Evolutionary conservation across 2,329 filamentous ascomycete species (phyloP).

Genomic region (Epichloe uncinata): DNA sequence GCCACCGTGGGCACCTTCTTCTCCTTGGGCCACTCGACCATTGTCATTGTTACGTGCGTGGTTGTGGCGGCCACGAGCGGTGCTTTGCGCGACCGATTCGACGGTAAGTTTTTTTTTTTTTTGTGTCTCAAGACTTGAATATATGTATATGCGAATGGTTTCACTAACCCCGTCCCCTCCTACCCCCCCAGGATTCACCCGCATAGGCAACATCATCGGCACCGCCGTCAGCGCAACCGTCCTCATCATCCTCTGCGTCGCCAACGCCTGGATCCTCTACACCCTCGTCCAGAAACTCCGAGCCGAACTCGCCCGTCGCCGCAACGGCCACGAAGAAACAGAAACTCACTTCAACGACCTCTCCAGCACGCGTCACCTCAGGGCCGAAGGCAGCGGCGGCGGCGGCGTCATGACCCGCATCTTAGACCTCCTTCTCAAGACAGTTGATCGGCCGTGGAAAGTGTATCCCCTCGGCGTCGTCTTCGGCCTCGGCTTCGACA

Average conservation of each 20-base stretch:
- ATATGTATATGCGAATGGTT: neutral
- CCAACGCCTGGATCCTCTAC: conserved; percentile 77
- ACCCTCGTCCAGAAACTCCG: conserved; percentile 59
- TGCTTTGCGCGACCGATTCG: conserved; percentile 68
- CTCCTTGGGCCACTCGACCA: conserved; percentile 83
- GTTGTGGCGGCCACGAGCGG: conserved; percentile 85
- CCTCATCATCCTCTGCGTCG: conserved; percentile 65
- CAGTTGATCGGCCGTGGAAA: conserved; percentile 74
- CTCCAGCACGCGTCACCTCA: conserved; percentile 35
- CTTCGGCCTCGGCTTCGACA: conserved; percentile 90
- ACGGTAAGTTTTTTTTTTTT: conserved; percentile 24
- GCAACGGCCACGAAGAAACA: conserved; percentile 15
- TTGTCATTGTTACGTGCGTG: conserved; percentile 80
- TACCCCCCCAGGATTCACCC: conserved; percentile 45
- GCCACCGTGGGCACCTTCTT: conserved; percentile 94
- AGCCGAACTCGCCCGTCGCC: conserved; percentile 35
- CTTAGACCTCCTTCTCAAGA: conserved; percentile 62
- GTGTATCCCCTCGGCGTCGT: conserved; percentile 87
- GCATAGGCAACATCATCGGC: conserved; percentile 77
- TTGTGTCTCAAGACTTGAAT: neutral
- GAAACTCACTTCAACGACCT: conserved; percentile 9
- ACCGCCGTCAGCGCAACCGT: conserved; percentile 77
- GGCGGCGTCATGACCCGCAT: conserved; percentile 60
- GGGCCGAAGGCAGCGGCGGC: conserved; percentile 58
- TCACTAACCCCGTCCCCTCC: no score